Conservation (phyloP, 1,139 yeast genomes). For the Yamadazyma blattariae region DNA sequence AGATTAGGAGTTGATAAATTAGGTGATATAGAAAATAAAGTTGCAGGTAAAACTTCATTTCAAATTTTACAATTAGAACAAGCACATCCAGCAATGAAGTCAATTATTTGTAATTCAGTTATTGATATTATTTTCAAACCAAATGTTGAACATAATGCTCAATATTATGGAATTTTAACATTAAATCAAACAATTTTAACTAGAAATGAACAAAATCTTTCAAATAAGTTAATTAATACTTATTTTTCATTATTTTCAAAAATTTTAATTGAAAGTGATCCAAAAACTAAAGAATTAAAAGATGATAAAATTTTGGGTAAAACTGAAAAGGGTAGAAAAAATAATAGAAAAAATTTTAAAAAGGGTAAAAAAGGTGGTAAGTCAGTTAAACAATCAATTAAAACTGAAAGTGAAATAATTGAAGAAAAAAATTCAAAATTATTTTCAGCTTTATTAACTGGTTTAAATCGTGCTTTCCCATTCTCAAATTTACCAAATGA, state of each 20-base stretch:
- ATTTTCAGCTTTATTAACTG: slow-evolving; percentile 89
- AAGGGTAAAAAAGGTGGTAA: slow-evolving; percentile 76
- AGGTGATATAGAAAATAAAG: slow-evolving; percentile 91
- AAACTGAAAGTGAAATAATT: slow-evolving; percentile 65
- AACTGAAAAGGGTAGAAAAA: slow-evolving; percentile 52
- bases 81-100: slow-evolving; percentile 95
- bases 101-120: slow-evolving; percentile 72
- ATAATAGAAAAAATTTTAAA: slow-evolving; percentile 47
- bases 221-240: slow-evolving; percentile 78
- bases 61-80: slow-evolving; percentile 78
- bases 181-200: slow-evolving; percentile 90
- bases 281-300: slow-evolving; percentile 30
- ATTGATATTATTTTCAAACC: slow-evolving; percentile 73
- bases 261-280: slow-evolving; percentile 66
- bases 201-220: slow-evolving; percentile 69
- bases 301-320: slow-evolving; percentile 36
- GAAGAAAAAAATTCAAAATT: slow-evolving; percentile 85
- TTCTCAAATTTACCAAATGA: slow-evolving; percentile 75
- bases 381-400: slow-evolving; percentile 62
- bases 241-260: slow-evolving; percentile 87
- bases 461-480: slow-evolving; percentile 95
- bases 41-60: slow-evolving; percentile 84
- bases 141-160: slow-evolving; percentile 78
- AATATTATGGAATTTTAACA: slow-evolving; percentile 84
- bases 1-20: slow-evolving; percentile 88